Evolutionary conservation across 148 eudicot genomes (phyloP).

Genomic region (Camellia lanceoleosa): DNA sequence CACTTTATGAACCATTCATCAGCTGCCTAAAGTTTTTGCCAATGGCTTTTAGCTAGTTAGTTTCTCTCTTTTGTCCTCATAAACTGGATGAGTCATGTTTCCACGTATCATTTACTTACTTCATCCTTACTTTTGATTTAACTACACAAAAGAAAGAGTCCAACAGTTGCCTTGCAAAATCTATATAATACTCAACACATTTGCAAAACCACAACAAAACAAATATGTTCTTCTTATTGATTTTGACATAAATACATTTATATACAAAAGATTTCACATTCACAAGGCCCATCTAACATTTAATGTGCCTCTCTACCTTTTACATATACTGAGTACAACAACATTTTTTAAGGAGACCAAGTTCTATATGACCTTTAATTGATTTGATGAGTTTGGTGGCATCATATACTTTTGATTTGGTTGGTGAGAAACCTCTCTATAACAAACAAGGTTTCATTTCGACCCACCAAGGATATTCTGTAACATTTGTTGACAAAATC

Average conservation of each 20-base stretch:
- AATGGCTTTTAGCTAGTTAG: no score
- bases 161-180: no score
- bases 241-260: background rate
- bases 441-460: background rate
- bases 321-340: constrained; percentile 6
- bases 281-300: background rate
- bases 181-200: no score
- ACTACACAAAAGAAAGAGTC: no score
- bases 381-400: background rate
- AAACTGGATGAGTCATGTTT: no score
- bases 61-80: no score
- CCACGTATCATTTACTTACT: no score
- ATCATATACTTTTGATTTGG: background rate
- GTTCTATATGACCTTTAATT: background rate
- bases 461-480: constrained; percentile 1
- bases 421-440: constrained; percentile 15
- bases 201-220: background rate
- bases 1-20: no score
- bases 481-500: background rate
- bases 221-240: constrained; percentile 9
- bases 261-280: constrained; percentile 12
- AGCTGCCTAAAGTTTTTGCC: no score
- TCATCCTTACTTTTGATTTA: no score
- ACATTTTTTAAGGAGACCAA: background rate
- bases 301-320: background rate